Percentiles rank a stretch among this genome's conserved stretches.
Conservation (phyloP, 768 basidiomycete species). For the Russula dissimulans region DNA sequence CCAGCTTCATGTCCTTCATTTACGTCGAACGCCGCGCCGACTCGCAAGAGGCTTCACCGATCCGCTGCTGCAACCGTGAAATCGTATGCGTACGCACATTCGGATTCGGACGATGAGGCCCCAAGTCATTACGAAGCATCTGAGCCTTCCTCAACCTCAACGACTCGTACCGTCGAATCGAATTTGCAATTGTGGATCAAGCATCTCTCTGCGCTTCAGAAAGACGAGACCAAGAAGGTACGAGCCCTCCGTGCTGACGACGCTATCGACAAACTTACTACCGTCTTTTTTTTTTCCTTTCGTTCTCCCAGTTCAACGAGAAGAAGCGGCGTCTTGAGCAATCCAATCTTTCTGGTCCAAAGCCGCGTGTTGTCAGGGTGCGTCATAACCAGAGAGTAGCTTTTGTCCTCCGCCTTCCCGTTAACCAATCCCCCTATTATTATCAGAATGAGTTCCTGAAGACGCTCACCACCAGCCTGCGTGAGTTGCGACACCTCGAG, state of each 20-base stretch:
- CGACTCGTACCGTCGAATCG: slow-evolving; percentile 33
- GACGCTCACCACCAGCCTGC: slow-evolving; percentile 47
- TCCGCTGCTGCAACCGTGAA: slow-evolving; percentile 41
- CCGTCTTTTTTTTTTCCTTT: background rate
- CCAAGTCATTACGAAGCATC: slow-evolving; percentile 27
- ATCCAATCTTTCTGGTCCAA: slow-evolving; percentile 33
- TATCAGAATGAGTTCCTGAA: slow-evolving; percentile 61
- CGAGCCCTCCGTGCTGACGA: background rate
- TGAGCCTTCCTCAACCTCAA: slow-evolving; percentile 23
- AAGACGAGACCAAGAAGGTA: slow-evolving; percentile 66
- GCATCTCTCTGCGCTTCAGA: slow-evolving; percentile 48
- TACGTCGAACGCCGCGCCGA: slow-evolving; percentile 1
- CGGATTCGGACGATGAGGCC: slow-evolving; percentile 64
- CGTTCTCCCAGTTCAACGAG: slow-evolving; percentile 47
- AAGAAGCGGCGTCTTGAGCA: slow-evolving; percentile 49
- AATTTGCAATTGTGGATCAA: slow-evolving; percentile 60
- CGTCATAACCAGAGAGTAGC: slow-evolving; percentile 9
- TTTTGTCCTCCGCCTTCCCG: background rate
- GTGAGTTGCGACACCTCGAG: slow-evolving; percentile 53
- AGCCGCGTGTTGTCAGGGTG: slow-evolving; percentile 53
- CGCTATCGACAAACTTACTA: background rate
- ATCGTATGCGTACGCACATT: slow-evolving; percentile 60
- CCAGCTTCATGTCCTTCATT: slow-evolving; percentile 27
- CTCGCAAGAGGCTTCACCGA: slow-evolving; percentile 48
- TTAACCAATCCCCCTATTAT: background rate